phyloP scores from a whole-genome alignment of 164 flowering plant species.

The Liquidambar formosana region DNA sequence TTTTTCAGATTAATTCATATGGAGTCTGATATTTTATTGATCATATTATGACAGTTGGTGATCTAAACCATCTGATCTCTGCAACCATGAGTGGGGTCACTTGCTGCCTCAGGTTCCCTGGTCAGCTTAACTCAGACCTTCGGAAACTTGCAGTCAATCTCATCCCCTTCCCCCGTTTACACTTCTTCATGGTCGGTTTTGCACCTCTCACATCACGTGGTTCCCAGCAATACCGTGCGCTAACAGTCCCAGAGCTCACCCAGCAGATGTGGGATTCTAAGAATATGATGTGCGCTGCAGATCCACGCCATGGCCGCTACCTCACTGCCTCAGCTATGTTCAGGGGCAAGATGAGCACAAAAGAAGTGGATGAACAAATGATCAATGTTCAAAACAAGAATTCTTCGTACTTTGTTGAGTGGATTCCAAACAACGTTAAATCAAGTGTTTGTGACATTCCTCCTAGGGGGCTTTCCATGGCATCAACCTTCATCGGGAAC shows the following conservation, averaged over 20 bases:
- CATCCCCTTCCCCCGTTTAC: conserved; percentile 29
- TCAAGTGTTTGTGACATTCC: conserved; percentile 30
- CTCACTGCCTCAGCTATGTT: conserved; percentile 33
- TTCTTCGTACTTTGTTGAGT: conserved; percentile 30
- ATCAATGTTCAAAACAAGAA: conserved; percentile 32
- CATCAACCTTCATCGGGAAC: conserved; percentile 29
- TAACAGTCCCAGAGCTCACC: conserved; percentile 30
- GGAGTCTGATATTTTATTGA: not conserved
- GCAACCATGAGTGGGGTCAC: conserved; percentile 34
- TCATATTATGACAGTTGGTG: conserved; percentile 24
- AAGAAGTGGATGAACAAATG: conserved; percentile 32
- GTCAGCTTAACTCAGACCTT: conserved; percentile 31
- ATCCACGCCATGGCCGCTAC: conserved; percentile 31
- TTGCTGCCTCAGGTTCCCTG: conserved; percentile 34
- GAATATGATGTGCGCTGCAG: conserved; percentile 35
- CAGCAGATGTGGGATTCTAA: conserved; percentile 33
- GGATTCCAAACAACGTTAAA: conserved; percentile 32
- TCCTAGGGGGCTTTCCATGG: conserved; percentile 32
- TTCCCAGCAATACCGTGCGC: conserved; percentile 27
- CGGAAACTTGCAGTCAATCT: conserved; percentile 30
- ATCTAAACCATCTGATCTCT: conserved; percentile 29
- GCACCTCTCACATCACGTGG: conserved; percentile 33
- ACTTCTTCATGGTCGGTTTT: conserved; percentile 32
- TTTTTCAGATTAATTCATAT: not conserved
- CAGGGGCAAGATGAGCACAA: conserved; percentile 33